These are phyloP conservation scores for Saccharomyces hybrid DNA, from an alignment of 1,139 yeast species.

Conservation along the genomic window DNA sequence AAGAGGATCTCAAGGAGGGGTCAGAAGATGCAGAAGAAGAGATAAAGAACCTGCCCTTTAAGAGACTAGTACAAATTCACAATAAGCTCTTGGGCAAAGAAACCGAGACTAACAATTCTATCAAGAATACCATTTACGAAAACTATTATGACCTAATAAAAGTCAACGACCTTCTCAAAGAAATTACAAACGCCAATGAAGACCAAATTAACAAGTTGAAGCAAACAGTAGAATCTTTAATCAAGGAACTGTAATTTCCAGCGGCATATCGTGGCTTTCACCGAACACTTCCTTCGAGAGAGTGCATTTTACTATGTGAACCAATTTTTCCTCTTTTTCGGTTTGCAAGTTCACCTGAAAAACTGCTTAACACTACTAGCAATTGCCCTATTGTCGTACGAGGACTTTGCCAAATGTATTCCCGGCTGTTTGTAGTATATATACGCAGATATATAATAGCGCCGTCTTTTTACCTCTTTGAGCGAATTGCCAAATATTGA, in stretches of 20 bases:
- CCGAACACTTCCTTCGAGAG: not conserved
- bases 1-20: not conserved
- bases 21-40: constrained; percentile 18
- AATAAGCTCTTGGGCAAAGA: constrained; percentile 37
- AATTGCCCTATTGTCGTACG: not conserved
- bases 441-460: not conserved
- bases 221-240: constrained; percentile 5
- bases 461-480: not conserved
- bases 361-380: not conserved
- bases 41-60: constrained; percentile 35
- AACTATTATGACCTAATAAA: constrained; percentile 45
- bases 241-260: not conserved
- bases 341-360: not conserved
- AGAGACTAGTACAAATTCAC: constrained; percentile 34
- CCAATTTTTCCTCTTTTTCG: not conserved
- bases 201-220: constrained; percentile 9
- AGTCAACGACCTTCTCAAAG: constrained; percentile 37
- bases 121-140: constrained; percentile 44
- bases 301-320: not conserved
- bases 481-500: not conserved
- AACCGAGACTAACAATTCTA: constrained; percentile 39
- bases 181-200: constrained; percentile 12
- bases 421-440: not conserved
- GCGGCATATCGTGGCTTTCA: not conserved
- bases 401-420: not conserved